phyloP scores from a whole-genome alignment of 768 basidiomycete genomes.

The Naematelia encephala region DNA sequence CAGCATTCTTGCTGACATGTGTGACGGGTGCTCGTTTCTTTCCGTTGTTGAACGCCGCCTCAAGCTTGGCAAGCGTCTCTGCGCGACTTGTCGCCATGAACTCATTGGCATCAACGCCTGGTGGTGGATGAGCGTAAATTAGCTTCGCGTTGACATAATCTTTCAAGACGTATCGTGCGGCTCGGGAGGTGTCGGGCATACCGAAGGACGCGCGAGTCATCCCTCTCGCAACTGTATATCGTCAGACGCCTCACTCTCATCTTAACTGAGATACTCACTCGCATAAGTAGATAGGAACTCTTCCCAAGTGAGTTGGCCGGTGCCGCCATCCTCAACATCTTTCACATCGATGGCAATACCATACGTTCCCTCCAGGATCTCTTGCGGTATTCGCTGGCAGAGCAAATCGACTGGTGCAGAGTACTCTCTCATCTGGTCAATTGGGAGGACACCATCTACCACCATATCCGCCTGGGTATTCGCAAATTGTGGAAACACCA shows the following conservation, averaged over 20 bases:
- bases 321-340: conserved; percentile 75
- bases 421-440: conserved; percentile 93
- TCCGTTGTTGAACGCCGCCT: conserved; percentile 55
- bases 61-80: conserved; percentile 56
- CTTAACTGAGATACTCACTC: conserved; percentile 59
- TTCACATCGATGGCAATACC: conserved; percentile 70
- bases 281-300: conserved; percentile 85
- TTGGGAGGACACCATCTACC: conserved; percentile 93
- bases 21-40: conserved; percentile 87
- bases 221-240: conserved; percentile 74
- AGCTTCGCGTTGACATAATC: conserved; percentile 96
- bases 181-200: conserved; percentile 92
- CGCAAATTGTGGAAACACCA: conserved; percentile 98
- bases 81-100: conserved; percentile 75
- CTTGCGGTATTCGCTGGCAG: conserved; percentile 70
- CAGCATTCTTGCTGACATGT: conserved; percentile 75
- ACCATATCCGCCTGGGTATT: conserved; percentile 93
- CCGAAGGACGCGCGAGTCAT: conserved; percentile 91
- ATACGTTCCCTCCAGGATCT: conserved; percentile 84
- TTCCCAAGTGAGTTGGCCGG: conserved; percentile 62
- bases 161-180: conserved; percentile 87
- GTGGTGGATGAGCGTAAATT: conserved; percentile 84
- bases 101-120: conserved; percentile 58
- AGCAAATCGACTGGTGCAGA: conserved; percentile 79
- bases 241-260: background rate